Conservation (phyloP, 1,284 basidiomycete species). For the Papiliotrema fonsecae region DNA sequence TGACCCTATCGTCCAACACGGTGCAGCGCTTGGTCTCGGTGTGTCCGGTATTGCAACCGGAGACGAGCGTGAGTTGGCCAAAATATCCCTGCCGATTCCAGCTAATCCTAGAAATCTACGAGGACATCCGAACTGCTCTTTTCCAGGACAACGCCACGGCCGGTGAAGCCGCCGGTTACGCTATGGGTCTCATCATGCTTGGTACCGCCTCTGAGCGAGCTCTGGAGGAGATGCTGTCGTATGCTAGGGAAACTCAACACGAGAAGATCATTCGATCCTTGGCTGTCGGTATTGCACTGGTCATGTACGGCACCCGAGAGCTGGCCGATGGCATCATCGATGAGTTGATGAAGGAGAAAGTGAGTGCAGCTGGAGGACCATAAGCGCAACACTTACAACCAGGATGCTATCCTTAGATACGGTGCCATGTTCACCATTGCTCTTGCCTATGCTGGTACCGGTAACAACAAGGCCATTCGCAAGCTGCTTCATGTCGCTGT, state of each 20-base stretch:
- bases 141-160: constrained; percentile 91
- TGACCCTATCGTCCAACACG: constrained; percentile 85
- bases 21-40: constrained; percentile 87
- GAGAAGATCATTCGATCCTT: constrained; percentile 96
- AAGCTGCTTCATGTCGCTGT: constrained; percentile 89
- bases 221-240: constrained; percentile 87
- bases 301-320: constrained; percentile 86
- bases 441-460: constrained; percentile 88
- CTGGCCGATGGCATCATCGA: constrained; percentile 75
- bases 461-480: constrained; percentile 85
- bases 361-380: too few species aligned
- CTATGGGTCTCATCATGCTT: constrained; percentile 94
- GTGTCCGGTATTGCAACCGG: constrained; percentile 88
- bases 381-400: constrained; percentile 5
- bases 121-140: constrained; percentile 78
- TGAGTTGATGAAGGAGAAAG: constrained; percentile 75
- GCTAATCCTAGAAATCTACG: constrained; percentile 64
- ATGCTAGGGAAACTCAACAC: constrained; percentile 91
- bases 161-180: constrained; percentile 88
- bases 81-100: too few species aligned
- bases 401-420: constrained; percentile 93
- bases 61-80: constrained; percentile 57
- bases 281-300: constrained; percentile 81
- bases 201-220: constrained; percentile 74
- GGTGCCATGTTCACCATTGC: constrained; percentile 94